These are phyloP conservation scores for Bertia moriformis DNA, from an alignment of 2,329 filamentous ascomycete genomes.

Conservation along the genomic window DNA sequence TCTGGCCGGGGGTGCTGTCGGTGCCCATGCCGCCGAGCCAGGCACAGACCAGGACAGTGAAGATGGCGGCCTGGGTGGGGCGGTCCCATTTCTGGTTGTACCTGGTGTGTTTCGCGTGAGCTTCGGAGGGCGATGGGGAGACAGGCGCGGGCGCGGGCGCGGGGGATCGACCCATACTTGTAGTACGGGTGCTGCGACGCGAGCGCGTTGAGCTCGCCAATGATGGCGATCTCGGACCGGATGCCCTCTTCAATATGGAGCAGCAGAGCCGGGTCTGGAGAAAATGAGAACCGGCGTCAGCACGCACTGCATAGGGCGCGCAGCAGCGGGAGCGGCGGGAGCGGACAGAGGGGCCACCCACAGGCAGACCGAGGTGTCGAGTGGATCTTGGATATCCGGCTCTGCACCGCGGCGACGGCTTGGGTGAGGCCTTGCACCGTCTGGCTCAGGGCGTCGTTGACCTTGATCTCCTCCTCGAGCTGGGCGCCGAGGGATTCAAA, in stretches of 20 bases:
- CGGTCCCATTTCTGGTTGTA: constrained; percentile 78
- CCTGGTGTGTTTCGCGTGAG: constrained; percentile 18
- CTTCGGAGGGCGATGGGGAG: neutral
- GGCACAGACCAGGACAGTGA: constrained; percentile 38
- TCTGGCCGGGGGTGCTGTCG: constrained; percentile 34
- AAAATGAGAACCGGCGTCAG: constrained; percentile 4
- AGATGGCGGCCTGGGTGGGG: constrained; percentile 66
- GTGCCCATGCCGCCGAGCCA: constrained; percentile 66
- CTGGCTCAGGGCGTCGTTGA: constrained; percentile 71
- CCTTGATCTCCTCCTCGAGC: constrained; percentile 72
- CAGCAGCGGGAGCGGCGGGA: constrained; percentile 3
- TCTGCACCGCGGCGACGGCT: constrained; percentile 67
- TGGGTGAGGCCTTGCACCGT: constrained; percentile 73
- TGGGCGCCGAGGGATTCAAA: constrained; percentile 78
- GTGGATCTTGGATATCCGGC: constrained; percentile 76
- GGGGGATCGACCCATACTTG: constrained; percentile 42
- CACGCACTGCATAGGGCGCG: neutral
- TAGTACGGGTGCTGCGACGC: constrained; percentile 89
- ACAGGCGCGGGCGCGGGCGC: neutral
- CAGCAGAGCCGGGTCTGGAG: constrained; percentile 52
- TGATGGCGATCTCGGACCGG: constrained; percentile 54
- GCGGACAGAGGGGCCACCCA: constrained; percentile 20
- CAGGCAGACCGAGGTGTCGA: constrained; percentile 59
- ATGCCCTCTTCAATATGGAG: constrained; percentile 57
- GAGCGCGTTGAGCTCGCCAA: constrained; percentile 54